Conservation (phyloP, 2,329 filamentous ascomycete genomes). For the Cladosporium sp. region DNA sequence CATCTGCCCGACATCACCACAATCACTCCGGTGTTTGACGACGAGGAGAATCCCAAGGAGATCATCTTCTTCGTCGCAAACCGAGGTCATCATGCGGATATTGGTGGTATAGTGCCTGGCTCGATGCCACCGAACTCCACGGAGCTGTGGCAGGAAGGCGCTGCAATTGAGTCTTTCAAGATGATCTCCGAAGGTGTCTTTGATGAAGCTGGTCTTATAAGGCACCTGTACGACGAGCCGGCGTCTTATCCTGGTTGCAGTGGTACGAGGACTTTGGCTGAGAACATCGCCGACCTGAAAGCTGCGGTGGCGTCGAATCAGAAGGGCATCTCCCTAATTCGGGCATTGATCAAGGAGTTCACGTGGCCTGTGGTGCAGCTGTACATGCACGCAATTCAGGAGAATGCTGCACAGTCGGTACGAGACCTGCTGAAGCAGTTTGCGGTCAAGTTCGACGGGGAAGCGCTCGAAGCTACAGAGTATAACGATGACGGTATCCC, state of each 20-base stretch:
- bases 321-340: conserved; percentile 34
- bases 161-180: conserved; percentile 31
- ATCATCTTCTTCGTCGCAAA: conserved; percentile 39
- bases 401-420: conserved; percentile 33
- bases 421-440: conserved; percentile 28
- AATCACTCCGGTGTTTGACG: conserved; percentile 37
- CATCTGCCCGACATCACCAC: conserved; percentile 43
- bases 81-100: conserved; percentile 40
- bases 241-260: conserved; percentile 45
- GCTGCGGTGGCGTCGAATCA: conserved; percentile 34
- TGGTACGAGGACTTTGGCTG: conserved; percentile 29
- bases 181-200: conserved; percentile 36
- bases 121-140: conserved; percentile 42
- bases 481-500: conserved; percentile 40
- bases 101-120: conserved; percentile 37
- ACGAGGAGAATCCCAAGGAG: conserved; percentile 32
- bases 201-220: conserved; percentile 31
- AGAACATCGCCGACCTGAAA: conserved; percentile 36
- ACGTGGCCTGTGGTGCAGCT: conserved; percentile 33
- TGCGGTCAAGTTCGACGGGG: conserved; percentile 15
- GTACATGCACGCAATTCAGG: conserved; percentile 39
- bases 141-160: conserved; percentile 44
- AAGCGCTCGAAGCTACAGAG: conserved; percentile 30
- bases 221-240: conserved; percentile 61
- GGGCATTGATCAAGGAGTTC: conserved; percentile 34